Evolutionary conservation across 148 eudicot species (phyloP), one percentile per base, ranked within the genome.

Genomic region (Arctostaphylos glauca): DNA sequence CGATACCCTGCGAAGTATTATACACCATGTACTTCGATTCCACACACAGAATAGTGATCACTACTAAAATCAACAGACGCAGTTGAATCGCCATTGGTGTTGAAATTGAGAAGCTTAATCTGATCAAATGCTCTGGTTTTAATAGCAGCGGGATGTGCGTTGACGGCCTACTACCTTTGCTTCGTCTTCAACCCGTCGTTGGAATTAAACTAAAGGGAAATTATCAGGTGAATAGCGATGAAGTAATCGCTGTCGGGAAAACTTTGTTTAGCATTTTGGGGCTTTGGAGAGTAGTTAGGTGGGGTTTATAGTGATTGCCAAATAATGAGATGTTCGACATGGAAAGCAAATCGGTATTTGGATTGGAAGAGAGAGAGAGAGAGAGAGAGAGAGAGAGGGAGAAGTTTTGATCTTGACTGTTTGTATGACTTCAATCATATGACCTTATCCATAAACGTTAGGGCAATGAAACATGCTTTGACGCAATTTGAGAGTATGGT

Each of bases 11-110:
- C 55, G 89, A 76, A 31, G 96, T 94, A 81, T 94, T 86, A 74
- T 94, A 94, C 81, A 83, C 88, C 88, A 87, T 88, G 66, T 86
- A 92, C 90, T 87, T 91, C 43, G 96, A 87, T 66, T 92, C 91
- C 72, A 54, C 93, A 46, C 81, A 41, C 75, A 79, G 16, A 25
- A 16, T 18, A 4, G 46, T 50, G 62, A 76, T 31, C 21, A 55
- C 19, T 10, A 74, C 15, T 77, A 81, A 70, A 72, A 84, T 43
- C 85, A 74, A 23, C 44, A 81, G 79, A 72, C 47, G 72, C 82
- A 62, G 62, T 73, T 16, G 71, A 56, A 67, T 25, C 60, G 68
- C 85, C 85, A 86, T 86, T 8, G 54, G 19, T 43, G 67, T 10
- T 18, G 38, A 9, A 41, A n/a, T 41, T 15, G 23, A 31, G 80